These are phyloP conservation scores for Phragmites australis DNA, from an alignment of 176 grass and related monocot genomes.

Conservation along the genomic window DNA sequence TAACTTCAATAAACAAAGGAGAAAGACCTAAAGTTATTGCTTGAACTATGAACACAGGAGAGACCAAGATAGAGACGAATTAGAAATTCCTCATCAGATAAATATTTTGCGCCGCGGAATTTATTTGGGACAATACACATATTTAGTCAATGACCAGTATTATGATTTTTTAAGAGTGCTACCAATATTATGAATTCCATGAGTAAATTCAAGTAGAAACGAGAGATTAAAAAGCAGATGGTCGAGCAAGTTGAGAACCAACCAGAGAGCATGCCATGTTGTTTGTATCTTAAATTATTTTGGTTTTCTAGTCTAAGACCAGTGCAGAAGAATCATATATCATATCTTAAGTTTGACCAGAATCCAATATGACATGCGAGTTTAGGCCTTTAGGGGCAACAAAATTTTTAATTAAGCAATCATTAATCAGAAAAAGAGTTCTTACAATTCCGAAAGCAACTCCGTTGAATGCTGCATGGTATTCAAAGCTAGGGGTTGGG, in stretches of 20 bases:
- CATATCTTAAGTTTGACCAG: constrained; percentile 5
- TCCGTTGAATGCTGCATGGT: constrained; percentile 86
- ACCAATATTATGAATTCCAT: background rate
- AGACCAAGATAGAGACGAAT: background rate
- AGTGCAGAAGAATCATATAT: background rate
- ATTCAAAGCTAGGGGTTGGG: constrained; percentile 94
- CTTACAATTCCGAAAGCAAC: constrained; percentile 99
- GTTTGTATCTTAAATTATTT: constrained; percentile 22
- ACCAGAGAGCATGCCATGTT: background rate
- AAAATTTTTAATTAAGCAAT: background rate
- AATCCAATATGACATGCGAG: background rate
- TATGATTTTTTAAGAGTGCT: too few relatives aligned
- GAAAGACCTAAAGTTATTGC: background rate
- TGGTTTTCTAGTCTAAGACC: constrained; percentile 20
- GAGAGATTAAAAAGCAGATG: background rate
- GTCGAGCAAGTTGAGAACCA: background rate
- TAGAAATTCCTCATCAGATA: background rate
- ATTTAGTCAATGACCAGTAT: background rate
- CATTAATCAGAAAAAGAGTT: constrained; percentile 20
- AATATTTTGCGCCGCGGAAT: background rate
- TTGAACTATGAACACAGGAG: background rate
- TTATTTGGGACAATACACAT: background rate
- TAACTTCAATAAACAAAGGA: background rate
- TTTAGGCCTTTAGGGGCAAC: background rate
- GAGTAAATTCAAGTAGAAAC: constrained; percentile 3